phyloP scores from a whole-genome alignment of 306 rosid genomes.

The Fagus crenata region DNA sequence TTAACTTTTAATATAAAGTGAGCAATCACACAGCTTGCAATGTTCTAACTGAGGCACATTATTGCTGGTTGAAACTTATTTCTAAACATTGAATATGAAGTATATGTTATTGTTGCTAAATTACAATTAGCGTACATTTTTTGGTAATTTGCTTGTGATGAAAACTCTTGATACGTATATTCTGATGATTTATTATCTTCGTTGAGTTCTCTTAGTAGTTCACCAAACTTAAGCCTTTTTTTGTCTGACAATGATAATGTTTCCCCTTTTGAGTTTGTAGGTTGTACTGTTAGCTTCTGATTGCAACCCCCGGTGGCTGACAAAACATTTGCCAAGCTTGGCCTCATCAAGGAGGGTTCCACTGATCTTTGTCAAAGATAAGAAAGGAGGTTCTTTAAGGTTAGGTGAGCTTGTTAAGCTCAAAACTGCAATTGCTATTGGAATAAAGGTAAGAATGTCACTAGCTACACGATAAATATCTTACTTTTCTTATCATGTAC shows the following conservation, averaged over 20 bases:
- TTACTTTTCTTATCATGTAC: no score
- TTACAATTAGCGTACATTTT: no score
- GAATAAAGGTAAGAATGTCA: slow-evolving; percentile 58
- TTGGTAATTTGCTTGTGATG: no score
- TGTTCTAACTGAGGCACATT: no score
- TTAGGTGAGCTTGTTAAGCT: slow-evolving; percentile 69
- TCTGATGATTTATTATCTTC: not conserved
- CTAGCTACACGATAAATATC: not conserved
- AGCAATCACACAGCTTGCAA: no score
- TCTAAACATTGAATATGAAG: no score
- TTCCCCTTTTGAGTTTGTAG: slow-evolving; percentile 32
- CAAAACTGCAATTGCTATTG: slow-evolving; percentile 83
- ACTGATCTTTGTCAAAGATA: slow-evolving; percentile 58
- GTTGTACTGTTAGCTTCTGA: slow-evolving; percentile 71
- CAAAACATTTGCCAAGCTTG: slow-evolving; percentile 71
- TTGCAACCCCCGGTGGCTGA: slow-evolving; percentile 69
- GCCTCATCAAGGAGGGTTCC: slow-evolving; percentile 74
- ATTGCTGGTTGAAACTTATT: no score
- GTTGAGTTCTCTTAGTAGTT: not conserved
- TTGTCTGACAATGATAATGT: not conserved
- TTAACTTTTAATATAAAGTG: no score
- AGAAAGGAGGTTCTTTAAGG: slow-evolving; percentile 64
- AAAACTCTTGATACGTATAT: not conserved
- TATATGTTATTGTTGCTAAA: no score
- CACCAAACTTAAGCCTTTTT: not conserved